A percentile compares a stretch with the other conserved stretches of the same genome.
Conservation (phyloP, 768 basidiomycete species). For the Lepiota venenata region DNA sequence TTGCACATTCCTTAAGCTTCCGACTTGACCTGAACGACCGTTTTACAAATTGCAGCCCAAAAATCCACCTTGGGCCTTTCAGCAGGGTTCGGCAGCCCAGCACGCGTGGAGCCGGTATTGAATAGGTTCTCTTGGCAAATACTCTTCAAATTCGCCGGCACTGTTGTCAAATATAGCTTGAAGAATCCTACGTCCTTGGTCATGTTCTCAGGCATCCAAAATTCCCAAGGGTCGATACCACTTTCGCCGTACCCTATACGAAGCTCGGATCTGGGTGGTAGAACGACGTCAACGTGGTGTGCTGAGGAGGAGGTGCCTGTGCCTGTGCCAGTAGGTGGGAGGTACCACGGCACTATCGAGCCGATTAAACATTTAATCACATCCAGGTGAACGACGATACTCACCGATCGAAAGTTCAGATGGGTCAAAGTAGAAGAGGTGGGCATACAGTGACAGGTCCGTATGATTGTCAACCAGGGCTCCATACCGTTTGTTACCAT, state of each 20-base stretch:
- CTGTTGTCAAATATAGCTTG: conserved; percentile 38
- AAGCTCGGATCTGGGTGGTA: conserved; percentile 22
- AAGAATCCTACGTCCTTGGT: conserved; percentile 38
- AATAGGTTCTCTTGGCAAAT: conserved; percentile 23
- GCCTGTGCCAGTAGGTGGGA: conserved; percentile 25
- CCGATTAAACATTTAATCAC: background rate
- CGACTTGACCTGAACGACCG: background rate
- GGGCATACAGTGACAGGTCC: conserved; percentile 29
- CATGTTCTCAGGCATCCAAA: conserved; percentile 26
- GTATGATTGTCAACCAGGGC: conserved; percentile 33
- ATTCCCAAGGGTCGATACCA: conserved; percentile 28
- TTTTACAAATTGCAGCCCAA: background rate
- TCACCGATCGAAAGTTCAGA: conserved; percentile 32
- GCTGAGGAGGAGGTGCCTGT: conserved; percentile 21
- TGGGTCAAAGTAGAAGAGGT: conserved; percentile 41
- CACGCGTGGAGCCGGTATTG: background rate
- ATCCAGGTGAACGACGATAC: conserved; percentile 3
- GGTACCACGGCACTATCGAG: conserved; percentile 17
- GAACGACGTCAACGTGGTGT: conserved; percentile 21
- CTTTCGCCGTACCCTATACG: conserved; percentile 39
- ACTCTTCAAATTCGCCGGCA: conserved; percentile 28
- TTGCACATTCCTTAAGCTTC: no score
- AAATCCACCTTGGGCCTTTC: background rate
- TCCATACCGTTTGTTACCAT: conserved; percentile 6
- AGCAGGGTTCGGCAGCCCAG: background rate